Evolutionary conservation across 306 rosid species (phyloP), one percentile per base, ranked within the genome.

Genomic region (Begonia loranthoides): DNA sequence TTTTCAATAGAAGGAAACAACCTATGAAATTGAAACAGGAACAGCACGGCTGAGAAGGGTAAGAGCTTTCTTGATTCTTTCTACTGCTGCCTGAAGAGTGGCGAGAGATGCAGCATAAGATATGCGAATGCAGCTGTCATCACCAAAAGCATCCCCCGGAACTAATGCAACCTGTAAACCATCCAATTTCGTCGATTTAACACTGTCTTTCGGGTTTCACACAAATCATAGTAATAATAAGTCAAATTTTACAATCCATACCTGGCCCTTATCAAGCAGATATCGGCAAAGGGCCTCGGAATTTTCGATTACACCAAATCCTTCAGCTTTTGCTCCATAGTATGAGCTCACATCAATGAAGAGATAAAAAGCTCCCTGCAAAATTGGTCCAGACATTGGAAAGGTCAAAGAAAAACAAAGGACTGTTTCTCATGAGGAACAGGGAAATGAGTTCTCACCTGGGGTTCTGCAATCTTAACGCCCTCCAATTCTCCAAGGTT

Each of bases 361-460:
- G 50, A 92, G 83, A 76, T 92, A 86, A 70, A 92, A 92, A 56
- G 96, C 99, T 74, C 99, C 99, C 99, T 92, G 73, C 79, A 41
- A 55, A 28, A 28, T 28, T 2, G 13, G 52, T 17, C 7, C 43
- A 50, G 49, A 54, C 41, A 17, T 45, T 13, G 51, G 41, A 58
- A 33, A 36, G 33, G 4, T 6, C 4, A 28, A 49, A 14, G 36
- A 28, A 28, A 28, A 28, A 28, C 36, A 28, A 28, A 28, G 36
- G 9, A 28, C 36, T 28, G 36, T 7, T 4, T 28, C 36, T 28
- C 8, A 7, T 28, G 36, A 28, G 36, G 5, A 28, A 19, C 16
- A 41, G 45, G 12, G 13, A 40, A 33, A 41, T 45, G 28, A 55
- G 59, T 50, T 57, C 28, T 58, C 60, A 86, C 99, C 99, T 67